Base-by-base conservation (phyloP, 2,329 filamentous ascomycete species). In the Xylariomycetidae sp. region DNA sequence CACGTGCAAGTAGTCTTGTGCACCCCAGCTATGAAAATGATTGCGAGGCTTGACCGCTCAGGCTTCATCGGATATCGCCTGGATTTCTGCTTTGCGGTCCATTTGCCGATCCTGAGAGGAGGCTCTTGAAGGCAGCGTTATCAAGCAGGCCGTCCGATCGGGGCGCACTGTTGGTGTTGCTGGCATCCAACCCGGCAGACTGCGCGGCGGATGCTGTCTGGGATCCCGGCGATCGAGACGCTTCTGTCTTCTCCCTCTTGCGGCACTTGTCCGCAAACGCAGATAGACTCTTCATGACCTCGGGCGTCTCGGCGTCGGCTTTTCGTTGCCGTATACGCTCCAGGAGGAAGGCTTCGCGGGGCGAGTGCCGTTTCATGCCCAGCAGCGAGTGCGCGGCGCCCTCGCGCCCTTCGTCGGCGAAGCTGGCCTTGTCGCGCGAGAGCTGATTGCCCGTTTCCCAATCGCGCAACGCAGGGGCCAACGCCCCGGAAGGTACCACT, bases 391-490 rank as follows among this genome's bases (percentile, higher is more conserved):
- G 22, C 13, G 46, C 37, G 4, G 51, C 52, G 10, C 52, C 51
- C 17, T 54, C 47, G 10, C 32, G 31, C 2, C 42, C 41, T 23
- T 48, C 40, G 2, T 48, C 50, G 12, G 47, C 43, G 19, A 48
- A 46, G 18, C 38, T 45, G 4, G 35, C 39, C 2, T 41, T 32
- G 25, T 50, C 48, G 16, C 34, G 44, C 13, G 36, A 43, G 13
- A 54, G 35, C 35, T 54, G 54, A 23, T 50, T 50, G 15, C 50
- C 52, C 13, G 50, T 52, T 26, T 56, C 47, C 54, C 54, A 58
- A 30, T 58, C 53, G n/a, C 48, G 41, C 10, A 56, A 38, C 10
- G 44, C 48, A 7, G 49, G 47, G 10, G 50, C 46, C 47, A 58
- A 44, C 1, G 38, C 42, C 18, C 49, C 45, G 1, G 44, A 24